Conservation (phyloP, 345 rosid species). For the Erysimum cheiranthoides region DNA sequence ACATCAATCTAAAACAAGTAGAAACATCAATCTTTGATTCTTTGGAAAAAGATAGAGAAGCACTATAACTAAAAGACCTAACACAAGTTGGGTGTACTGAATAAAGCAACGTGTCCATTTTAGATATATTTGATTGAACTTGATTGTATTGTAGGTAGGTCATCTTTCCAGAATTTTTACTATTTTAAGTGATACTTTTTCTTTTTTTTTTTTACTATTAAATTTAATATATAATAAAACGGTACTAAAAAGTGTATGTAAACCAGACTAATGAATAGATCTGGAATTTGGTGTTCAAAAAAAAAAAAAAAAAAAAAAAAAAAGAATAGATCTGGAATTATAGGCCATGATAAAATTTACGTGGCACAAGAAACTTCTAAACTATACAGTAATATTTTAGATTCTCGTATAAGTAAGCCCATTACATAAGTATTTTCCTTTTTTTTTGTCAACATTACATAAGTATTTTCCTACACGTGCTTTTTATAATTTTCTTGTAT, state of each 20-base stretch:
- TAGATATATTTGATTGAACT: background rate
- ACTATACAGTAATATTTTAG: background rate
- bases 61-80: constrained; percentile 41
- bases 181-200: constrained; percentile 6
- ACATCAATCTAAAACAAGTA: background rate
- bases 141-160: constrained; percentile 32
- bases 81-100: constrained; percentile 39
- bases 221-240: background rate
- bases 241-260: constrained; percentile 4
- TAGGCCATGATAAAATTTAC: constrained; percentile 1
- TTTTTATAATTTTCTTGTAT: background rate
- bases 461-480: background rate
- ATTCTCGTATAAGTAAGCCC: constrained; percentile 5
- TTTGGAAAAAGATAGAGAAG: constrained; percentile 14
- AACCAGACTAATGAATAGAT: background rate
- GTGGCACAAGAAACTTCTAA: constrained; percentile 11
- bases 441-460: too few species aligned
- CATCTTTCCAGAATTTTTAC: constrained; percentile 18
- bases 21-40: background rate
- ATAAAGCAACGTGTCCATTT: constrained; percentile 33
- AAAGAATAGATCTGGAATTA: too few species aligned
- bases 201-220: background rate
- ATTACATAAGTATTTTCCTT: too few species aligned
- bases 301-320: too few species aligned
- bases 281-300: too few species aligned